Base-by-base conservation (phyloP, 768 basidiomycete species). In the Jaapia argillacea region DNA sequence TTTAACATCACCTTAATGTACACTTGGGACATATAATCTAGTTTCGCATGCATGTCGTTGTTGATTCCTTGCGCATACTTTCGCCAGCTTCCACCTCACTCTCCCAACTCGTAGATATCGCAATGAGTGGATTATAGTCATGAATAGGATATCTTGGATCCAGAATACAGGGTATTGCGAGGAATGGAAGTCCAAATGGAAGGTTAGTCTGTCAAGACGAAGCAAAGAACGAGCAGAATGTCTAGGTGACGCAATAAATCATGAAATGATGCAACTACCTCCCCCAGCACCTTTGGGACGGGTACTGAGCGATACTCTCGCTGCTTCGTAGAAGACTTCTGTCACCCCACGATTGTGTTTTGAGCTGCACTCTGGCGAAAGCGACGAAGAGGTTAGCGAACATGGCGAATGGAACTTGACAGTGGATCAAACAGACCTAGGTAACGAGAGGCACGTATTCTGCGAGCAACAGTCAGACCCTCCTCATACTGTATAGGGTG, bases 311-410 rank as follows among this genome's bases (percentile, higher is more conserved):
- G 88, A 86, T 7, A 90, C 87, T 2, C 88, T 78, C 0, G 88
- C 89, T 4, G 87, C 86, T 58, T 97, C 94, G 51, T 86, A 76
- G 55, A 98, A 92, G 6, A 93, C 91, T 58, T 98, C 93, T 23
- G 77, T 71, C 7, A 98, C 92, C 3, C 94, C 94, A 39, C 94
- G 78, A 52, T 96, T 93, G 56, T 94, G 91, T 62, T 97, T 97
- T 5, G 94, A 92, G 50, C 91, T 94, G 58, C 94, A 97, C 70
- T 98, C 93, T 96, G 54, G 3, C 27, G 13, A 25, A 45, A 24
- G 25, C 37, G 23, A 35, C 33, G 13, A n/a, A 31, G 22, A 22
- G 7, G 18, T 26, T 43, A n/a, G 6, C 7, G 18, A 4, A 16
- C 26, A n/a, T n/a, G 26, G 16, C 31, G 12, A 36, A 25, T 20